A percentile compares a stretch with the other conserved stretches of the same genome.
phyloP scores from a whole-genome alignment of 1,139 yeast genomes.

The Saccharomyces hybrid region DNA sequence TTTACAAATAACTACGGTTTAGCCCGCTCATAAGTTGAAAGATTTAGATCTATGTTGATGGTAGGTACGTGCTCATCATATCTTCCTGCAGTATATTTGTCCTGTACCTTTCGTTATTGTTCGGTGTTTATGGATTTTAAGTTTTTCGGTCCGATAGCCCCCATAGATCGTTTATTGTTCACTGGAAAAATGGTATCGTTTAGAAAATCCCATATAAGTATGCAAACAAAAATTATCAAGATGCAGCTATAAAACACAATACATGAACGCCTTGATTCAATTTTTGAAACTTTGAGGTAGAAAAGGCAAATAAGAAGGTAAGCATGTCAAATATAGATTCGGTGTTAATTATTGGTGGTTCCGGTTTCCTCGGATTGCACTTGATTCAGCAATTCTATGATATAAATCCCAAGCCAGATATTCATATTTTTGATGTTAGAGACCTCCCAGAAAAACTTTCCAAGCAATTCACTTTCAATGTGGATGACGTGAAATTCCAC shows the following conservation, averaged over 20 bases:
- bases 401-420: conserved; percentile 57
- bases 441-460: conserved; percentile 69
- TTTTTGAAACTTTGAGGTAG: no score
- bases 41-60: no score
- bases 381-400: conserved; percentile 76
- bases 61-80: no score
- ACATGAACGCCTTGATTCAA: background rate
- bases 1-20: no score
- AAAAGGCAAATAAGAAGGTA: background rate
- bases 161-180: background rate
- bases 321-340: conserved; percentile 37
- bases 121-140: background rate
- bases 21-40: no score
- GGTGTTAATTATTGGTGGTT: conserved; percentile 82
- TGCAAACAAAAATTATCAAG: background rate
- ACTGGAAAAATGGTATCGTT: background rate
- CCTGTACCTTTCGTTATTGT: background rate
- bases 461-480: conserved; percentile 65
- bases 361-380: conserved; percentile 92
- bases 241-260: background rate
- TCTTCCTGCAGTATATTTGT: no score
- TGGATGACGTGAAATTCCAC: conserved; percentile 48
- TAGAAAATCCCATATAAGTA: background rate
- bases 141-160: conserved; percentile 1
- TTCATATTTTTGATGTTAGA: conserved; percentile 85